phyloP scores from a whole-genome alignment of 768 basidiomycete species.

The Lactarius sp. region DNA sequence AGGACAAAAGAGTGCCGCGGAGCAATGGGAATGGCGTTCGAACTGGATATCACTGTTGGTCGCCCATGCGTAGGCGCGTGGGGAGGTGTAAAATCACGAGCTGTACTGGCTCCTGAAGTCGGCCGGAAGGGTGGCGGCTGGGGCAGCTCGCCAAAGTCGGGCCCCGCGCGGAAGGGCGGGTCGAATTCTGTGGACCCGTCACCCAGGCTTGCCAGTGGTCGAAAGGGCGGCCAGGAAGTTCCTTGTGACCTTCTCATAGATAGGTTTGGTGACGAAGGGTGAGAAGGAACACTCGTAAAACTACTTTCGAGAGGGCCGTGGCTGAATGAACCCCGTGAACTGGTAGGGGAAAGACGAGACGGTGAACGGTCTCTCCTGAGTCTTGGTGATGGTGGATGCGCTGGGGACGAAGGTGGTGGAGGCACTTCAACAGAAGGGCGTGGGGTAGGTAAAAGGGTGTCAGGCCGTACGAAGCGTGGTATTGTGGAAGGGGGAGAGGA shows the following conservation, averaged over 20 bases:
- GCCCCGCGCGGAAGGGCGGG: slow-evolving; percentile 22
- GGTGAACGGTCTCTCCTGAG: slow-evolving; percentile 12
- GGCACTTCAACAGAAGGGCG: neutral
- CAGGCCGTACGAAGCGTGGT: neutral
- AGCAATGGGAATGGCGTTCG: slow-evolving; percentile 8
- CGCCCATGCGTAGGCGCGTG: neutral
- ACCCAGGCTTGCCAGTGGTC: slow-evolving; percentile 3
- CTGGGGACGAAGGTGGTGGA: slow-evolving; percentile 15
- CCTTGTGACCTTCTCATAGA: slow-evolving; percentile 9
- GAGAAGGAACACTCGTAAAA: slow-evolving; percentile 11
- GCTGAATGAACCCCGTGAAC: slow-evolving; percentile 15
- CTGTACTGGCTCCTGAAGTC: neutral
- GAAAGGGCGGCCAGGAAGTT: slow-evolving; percentile 22
- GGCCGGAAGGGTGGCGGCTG: slow-evolving; percentile 14
- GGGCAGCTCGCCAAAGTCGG: slow-evolving; percentile 11
- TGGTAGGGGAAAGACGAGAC: slow-evolving; percentile 14
- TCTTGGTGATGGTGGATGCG: slow-evolving; percentile 6
- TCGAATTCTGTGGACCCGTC: slow-evolving; percentile 13
- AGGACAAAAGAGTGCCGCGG: slow-evolving; percentile 3
- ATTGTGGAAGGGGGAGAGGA: neutral
- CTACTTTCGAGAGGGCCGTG: slow-evolving; percentile 14
- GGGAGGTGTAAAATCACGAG: neutral
- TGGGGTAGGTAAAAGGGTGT: neutral
- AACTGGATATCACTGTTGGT: slow-evolving; percentile 2
- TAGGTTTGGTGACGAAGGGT: slow-evolving; percentile 14